These are phyloP conservation scores for Acanthamoeba castellanii DNA, from an alignment of 208 protist genomes.

Conservation along the genomic window DNA sequence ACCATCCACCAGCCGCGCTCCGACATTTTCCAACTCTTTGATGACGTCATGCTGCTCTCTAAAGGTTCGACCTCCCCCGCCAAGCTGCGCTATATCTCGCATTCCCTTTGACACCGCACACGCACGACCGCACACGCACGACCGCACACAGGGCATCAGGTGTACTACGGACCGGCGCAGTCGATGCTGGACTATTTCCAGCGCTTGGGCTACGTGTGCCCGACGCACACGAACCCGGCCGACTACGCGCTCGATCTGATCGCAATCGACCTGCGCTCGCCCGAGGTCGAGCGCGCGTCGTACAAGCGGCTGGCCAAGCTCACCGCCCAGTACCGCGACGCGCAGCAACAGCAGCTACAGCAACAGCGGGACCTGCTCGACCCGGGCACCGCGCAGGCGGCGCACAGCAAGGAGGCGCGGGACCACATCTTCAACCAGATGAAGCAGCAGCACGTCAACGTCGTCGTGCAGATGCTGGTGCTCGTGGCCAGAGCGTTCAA, in stretches of 20 bases:
- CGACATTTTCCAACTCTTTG: conserved; percentile 78
- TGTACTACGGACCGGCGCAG: conserved; percentile 1
- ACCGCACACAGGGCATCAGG: not conserved
- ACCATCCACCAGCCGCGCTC: conserved; percentile 82
- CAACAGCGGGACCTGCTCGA: not conserved
- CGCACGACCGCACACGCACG: not conserved
- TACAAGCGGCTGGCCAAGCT: not conserved
- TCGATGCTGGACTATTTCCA: conserved; percentile 37
- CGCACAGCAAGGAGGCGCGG: not conserved
- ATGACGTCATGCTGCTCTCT: conserved; percentile 77
- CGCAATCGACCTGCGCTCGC: not conserved
- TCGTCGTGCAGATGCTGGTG: not conserved
- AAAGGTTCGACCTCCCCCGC: not conserved
- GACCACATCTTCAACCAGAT: not conserved
- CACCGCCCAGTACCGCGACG: not conserved
- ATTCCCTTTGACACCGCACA: not conserved
- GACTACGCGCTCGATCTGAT: conserved; percentile 65
- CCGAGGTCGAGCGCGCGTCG: not conserved
- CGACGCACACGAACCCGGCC: conserved; percentile 72
- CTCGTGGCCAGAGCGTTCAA: not conserved
- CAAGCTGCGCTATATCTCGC: not conserved
- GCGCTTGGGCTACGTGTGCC: conserved; percentile 62
- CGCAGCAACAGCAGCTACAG: not conserved
- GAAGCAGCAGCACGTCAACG: not conserved
- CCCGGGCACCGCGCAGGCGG: not conserved